A percentile compares a stretch with the other conserved stretches of the same genome.
These are phyloP conservation scores for Colletotrichum sp. DNA, from an alignment of 2,329 filamentous ascomycete genomes.

Conservation along the genomic window DNA sequence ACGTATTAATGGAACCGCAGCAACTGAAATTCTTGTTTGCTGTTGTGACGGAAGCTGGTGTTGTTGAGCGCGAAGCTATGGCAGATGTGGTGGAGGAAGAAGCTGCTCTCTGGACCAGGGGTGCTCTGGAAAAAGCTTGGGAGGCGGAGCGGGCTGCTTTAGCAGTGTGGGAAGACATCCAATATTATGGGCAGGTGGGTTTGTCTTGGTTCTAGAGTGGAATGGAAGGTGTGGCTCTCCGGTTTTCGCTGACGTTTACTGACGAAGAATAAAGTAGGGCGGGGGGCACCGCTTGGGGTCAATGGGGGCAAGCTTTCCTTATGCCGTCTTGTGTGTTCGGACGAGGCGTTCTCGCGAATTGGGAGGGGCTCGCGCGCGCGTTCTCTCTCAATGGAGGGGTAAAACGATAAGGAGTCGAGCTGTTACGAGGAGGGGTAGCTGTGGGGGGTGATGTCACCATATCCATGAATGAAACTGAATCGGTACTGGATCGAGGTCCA, in stretches of 20 bases:
- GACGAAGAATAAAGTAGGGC: background rate
- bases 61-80: constrained; percentile 1
- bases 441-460: constrained; percentile 17
- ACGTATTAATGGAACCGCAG: background rate
- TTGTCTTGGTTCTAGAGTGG: background rate
- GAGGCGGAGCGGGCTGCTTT: constrained; percentile 8
- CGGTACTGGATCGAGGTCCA: background rate
- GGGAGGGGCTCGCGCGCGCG: background rate
- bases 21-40: background rate
- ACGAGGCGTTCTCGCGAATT: background rate
- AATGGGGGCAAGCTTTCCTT: background rate
- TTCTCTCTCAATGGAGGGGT: background rate
- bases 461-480: background rate
- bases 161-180: background rate
- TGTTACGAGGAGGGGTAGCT: background rate
- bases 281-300: background rate
- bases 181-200: background rate
- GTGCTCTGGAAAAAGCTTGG: constrained; percentile 1
- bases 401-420: background rate
- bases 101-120: background rate
- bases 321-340: background rate
- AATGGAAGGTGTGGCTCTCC: background rate
- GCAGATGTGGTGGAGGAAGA: background rate
- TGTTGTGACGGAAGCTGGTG: background rate
- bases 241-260: background rate